Evolutionary conservation across 768 basidiomycete genomes (phyloP).

Genomic region (Pholiota conissans): DNA sequence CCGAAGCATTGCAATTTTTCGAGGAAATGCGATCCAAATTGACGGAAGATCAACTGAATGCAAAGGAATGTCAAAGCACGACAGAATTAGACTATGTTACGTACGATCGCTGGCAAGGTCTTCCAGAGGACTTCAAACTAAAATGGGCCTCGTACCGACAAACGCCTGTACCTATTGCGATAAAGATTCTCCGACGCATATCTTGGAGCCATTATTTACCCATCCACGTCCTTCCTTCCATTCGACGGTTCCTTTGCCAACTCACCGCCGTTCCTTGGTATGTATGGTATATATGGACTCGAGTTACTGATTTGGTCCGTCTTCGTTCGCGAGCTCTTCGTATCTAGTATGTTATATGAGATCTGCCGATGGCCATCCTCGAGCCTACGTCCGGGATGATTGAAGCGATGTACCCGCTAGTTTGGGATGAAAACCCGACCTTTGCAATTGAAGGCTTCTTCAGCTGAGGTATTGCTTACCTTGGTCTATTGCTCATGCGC

Average conservation of each 20-base stretch:
- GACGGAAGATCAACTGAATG: not conserved
- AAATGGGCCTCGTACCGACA: slow-evolving; percentile 3
- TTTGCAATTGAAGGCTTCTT: slow-evolving; percentile 50
- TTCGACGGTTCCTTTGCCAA: not conserved
- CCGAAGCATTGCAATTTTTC: slow-evolving; percentile 25
- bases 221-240: not conserved
- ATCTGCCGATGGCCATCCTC: slow-evolving; percentile 55
- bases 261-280: no score
- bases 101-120: slow-evolving; percentile 6
- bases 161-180: not conserved
- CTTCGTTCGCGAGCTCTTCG: no score
- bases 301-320: no score
- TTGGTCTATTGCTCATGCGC: slow-evolving; percentile 24
- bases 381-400: slow-evolving; percentile 63
- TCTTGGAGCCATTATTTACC: not conserved
- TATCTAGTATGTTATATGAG: slow-evolving; percentile 44
- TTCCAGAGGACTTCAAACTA: not conserved
- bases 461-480: slow-evolving; percentile 55
- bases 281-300: not conserved
- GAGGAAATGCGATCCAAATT: slow-evolving; percentile 6
- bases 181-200: not conserved
- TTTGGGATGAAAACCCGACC: slow-evolving; percentile 52
- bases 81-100: not conserved
- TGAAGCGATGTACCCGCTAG: slow-evolving; percentile 65
- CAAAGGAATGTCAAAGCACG: not conserved